Base-by-base conservation (phyloP, 2,329 filamentous ascomycete genomes). In the Byssochlamys sp. region DNA sequence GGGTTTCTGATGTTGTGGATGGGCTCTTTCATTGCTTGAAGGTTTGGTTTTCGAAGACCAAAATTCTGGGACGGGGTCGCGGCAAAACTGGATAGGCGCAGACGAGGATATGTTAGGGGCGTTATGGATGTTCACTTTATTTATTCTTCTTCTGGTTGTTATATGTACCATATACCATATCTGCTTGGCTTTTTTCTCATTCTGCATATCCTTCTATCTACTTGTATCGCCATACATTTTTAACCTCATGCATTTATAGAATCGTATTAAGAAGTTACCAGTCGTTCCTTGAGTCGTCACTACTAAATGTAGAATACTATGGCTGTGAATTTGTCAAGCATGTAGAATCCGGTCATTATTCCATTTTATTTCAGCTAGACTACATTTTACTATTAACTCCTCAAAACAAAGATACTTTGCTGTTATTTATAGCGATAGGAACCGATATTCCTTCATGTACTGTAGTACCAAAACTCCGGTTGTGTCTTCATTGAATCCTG, bases 1-100 rank as follows among this genome's bases (percentile, higher is more conserved):
- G 27, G 27, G 29, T 61, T 55, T 49, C 55, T 33, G 39, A 24
- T 52, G 51, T 56, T 24, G 25, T 26, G 49, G 19, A 25, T 29
- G 33, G 14, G 27, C 31, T 25, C 4, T 45, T 19, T 45, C 5
- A 7, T 19, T 19, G 39, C n/a, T 45, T n/a, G n/a, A n/a, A 24
- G 39, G 14, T 24, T 45, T 24, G n/a, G 19, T 45, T 19, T 24
- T 45, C 19, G 39, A 45, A 9, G 39, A 45, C 19, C 9, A 45
- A 45, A n/a, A 45, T 45, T 45, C 19, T 45, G 14, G n/a, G 39
- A 45, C 19, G 5, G 4, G n/a, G 39, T 19, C 9, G 19, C 14
- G 14, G 39, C 19, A 45, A 45, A 45, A 33, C 14, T 14, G 39
- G 19, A 45, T 6, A 19, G 12, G 39, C 39, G 39, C n/a, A 45